Conservation (phyloP, 169 alveolate species). For the Plasmodium adleri region DNA sequence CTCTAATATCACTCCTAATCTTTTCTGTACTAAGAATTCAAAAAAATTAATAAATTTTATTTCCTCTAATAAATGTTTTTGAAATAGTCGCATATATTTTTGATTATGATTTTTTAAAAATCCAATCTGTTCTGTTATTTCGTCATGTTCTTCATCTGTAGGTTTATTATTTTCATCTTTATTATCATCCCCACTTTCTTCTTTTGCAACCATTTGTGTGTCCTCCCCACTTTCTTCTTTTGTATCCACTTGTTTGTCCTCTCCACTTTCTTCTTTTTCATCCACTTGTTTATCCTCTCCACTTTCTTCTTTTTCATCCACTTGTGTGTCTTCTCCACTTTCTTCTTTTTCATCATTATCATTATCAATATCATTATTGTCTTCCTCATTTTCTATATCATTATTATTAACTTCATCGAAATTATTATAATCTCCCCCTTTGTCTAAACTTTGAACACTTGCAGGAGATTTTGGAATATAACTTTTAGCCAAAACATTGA, state of each 20-base stretch:
- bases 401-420: background rate
- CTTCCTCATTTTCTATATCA: background rate
- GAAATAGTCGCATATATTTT: slow-evolving; percentile 52
- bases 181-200: background rate
- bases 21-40: slow-evolving; percentile 32
- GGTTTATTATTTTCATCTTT: background rate
- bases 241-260: too few species aligned
- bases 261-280: background rate
- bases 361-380: background rate
- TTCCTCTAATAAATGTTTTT: slow-evolving; percentile 38
- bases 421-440: background rate
- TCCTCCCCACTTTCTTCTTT: too few species aligned
- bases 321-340: background rate
- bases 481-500: slow-evolving; percentile 32
- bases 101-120: slow-evolving; percentile 35
- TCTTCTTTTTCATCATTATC: background rate
- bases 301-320: too few species aligned
- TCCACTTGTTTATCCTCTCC: too few species aligned
- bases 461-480: slow-evolving; percentile 6
- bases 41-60: slow-evolving; percentile 56
- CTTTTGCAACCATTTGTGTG: too few species aligned
- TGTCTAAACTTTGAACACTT: background rate
- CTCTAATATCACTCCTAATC: slow-evolving; percentile 33
- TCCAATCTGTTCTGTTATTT: slow-evolving; percentile 18
- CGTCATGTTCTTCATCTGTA: background rate